Evolutionary conservation across 1,139 yeast species (phyloP), one percentile per base, ranked within the genome.

Genomic region (Yamadazyma jaroonii): DNA sequence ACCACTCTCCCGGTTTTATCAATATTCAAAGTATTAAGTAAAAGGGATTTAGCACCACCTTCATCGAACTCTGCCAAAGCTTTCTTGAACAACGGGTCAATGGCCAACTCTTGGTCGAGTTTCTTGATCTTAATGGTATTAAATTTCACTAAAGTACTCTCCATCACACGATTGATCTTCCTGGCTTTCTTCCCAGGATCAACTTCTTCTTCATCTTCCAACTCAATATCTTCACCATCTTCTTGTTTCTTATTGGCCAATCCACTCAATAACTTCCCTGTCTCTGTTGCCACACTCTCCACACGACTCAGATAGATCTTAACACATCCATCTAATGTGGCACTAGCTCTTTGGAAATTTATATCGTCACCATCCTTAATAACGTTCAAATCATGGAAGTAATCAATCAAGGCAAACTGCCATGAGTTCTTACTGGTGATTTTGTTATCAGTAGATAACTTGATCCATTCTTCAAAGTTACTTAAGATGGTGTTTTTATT

Each of bases 1-100:
- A 80, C 74, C n/a, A 84, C 78, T 38, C 84, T 57, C 0, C 89
- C 87, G 1, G 67, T 55, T 4, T 60, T 45, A 48, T 81, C 85
- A 13, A 81, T 72, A 38, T 66, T 67, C 39, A 90, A 69, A 1
- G 90, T 79, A 49, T 88, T 89, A 50, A 88, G 62, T 35, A 90
- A 63, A 40, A 90, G 64, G 37, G 95, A 85, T 52, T 84, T 87
- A 8, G 97, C 90, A 5, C 97, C 97, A 26, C 97, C 96, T 62
- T 90, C 96, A 57, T 90, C 97, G 53, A 89, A 90, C 44, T 89
- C 96, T 0, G 96, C 87, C 35, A 90, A 70, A 35, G 95, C 90
- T 52, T 88, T 88, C 45, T 87, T 84, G 61, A 90, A 88, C 36
- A 90, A 67, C 0, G 97, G 97, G 59, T 90, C 97, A 35, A 88